A percentile compares a stretch with the other conserved stretches of the same genome.
Evolutionary conservation across 1,284 basidiomycete species (phyloP).

Genomic region (Ustilago cynodontis): DNA sequence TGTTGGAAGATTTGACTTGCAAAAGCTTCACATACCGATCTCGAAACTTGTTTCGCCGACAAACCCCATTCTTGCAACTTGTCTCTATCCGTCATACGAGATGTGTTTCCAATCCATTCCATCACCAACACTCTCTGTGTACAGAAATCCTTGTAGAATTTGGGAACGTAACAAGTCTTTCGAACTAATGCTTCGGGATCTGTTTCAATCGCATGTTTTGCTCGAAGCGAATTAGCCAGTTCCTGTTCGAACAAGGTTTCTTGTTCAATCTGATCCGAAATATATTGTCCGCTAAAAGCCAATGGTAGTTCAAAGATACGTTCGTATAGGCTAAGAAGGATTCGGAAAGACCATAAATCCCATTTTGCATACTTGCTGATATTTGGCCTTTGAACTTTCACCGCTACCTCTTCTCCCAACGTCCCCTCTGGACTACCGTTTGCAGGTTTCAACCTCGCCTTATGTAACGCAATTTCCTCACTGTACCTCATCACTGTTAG

Average conservation of each 20-base stretch:
- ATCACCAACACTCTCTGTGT: conserved; percentile 57
- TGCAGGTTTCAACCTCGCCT: conserved; percentile 43
- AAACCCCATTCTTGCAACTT: conserved; percentile 58
- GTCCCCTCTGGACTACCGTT: conserved; percentile 21
- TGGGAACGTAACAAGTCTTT: conserved; percentile 60
- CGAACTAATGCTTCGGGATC: conserved; percentile 51
- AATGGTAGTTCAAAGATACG: conserved; percentile 61
- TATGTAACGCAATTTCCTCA: conserved; percentile 31
- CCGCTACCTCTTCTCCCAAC: conserved; percentile 52
- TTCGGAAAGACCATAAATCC: conserved; percentile 61
- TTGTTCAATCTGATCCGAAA: conserved; percentile 61
- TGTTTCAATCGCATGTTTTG: conserved; percentile 51
- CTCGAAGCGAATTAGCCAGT: conserved; percentile 50
- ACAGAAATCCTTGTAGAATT: conserved; percentile 49
- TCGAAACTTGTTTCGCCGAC: conserved; percentile 49
- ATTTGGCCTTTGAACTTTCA: conserved; percentile 64
- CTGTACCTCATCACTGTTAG: no score
- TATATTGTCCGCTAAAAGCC: conserved; percentile 58
- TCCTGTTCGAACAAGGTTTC: conserved; percentile 61
- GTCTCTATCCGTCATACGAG: conserved; percentile 58
- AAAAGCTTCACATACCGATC: conserved; percentile 60
- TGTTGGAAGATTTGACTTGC: conserved; percentile 65
- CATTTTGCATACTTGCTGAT: conserved; percentile 62
- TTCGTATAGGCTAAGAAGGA: conserved; percentile 60
- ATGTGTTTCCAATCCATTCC: conserved; percentile 60